Conservation (phyloP, 495 filamentous ascomycete genomes). For the Aspergillus hancockii region DNA sequence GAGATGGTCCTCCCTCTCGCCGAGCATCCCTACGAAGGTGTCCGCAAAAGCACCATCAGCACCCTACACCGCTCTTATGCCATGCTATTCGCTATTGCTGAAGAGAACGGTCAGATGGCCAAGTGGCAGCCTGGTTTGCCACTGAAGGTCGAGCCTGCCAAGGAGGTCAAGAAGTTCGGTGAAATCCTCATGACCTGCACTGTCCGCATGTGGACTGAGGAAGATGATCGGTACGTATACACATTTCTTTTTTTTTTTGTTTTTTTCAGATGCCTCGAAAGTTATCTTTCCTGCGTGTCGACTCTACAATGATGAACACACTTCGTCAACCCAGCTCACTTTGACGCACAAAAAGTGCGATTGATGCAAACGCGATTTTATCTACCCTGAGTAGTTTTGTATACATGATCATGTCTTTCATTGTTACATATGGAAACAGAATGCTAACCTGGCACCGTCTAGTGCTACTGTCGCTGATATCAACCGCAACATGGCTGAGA, state of each 20-base stretch:
- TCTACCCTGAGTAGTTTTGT: constrained; percentile 39
- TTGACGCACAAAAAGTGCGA: constrained; percentile 75
- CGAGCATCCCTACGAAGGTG: constrained; percentile 90
- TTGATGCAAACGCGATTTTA: constrained; percentile 89
- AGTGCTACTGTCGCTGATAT: constrained; percentile 91
- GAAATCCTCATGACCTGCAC: constrained; percentile 84
- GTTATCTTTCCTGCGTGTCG: neutral
- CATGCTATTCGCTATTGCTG: constrained; percentile 82
- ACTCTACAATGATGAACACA: constrained; percentile 73
- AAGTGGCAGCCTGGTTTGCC: constrained; percentile 92
- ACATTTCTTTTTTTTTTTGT: constrained; percentile 29
- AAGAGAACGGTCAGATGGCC: constrained; percentile 72
- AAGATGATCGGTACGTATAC: constrained; percentile 82
- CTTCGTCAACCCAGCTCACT: constrained; percentile 99
- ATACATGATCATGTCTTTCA: constrained; percentile 17
- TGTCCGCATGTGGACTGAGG: constrained; percentile 80
- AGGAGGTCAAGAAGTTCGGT: constrained; percentile 81
- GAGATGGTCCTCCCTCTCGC: constrained; percentile 75
- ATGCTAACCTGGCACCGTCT: constrained; percentile 41
- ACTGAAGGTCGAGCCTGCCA: constrained; percentile 71
- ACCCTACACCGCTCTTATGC: constrained; percentile 93
- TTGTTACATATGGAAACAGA: neutral
- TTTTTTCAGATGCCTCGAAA: constrained; percentile 14
- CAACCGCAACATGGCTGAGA: constrained; percentile 91
- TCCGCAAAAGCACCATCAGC: constrained; percentile 84